phyloP scores from a whole-genome alignment of 805 yeast species.

The Cyberlindnera euphorbiiphila region DNA sequence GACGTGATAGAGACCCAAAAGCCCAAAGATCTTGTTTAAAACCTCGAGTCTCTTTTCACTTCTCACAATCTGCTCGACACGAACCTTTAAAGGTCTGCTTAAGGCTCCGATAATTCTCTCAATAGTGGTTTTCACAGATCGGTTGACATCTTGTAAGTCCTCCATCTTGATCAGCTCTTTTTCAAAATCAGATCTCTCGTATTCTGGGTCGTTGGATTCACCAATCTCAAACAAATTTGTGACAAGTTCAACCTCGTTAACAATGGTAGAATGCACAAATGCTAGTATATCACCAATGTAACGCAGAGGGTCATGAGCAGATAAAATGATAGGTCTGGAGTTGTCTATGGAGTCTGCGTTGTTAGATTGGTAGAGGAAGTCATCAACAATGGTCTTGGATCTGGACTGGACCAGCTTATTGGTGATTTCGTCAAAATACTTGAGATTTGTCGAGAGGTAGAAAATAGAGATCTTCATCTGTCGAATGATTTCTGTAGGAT shows the following conservation, averaged over 20 bases:
- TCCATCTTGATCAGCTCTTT: constrained; percentile 23
- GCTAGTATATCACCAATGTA: constrained; percentile 87
- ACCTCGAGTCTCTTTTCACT: constrained; percentile 56
- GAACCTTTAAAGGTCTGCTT: constrained; percentile 55
- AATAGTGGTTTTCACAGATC: constrained; percentile 33
- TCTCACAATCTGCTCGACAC: constrained; percentile 65
- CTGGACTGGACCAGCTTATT: constrained; percentile 65
- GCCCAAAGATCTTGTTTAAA: constrained; percentile 55
- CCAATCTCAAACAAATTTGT: constrained; percentile 52
- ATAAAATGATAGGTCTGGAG: constrained; percentile 51
- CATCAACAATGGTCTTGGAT: constrained; percentile 58
- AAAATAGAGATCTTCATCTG: constrained; percentile 32
- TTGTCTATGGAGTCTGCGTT: constrained; percentile 24
- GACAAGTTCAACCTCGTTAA: constrained; percentile 80
- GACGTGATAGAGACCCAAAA: constrained; percentile 62
- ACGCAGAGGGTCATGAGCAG: constrained; percentile 76
- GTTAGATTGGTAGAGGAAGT: constrained; percentile 57
- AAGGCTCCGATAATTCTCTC: constrained; percentile 50
- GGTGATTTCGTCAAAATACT: constrained; percentile 55
- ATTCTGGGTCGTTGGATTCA: constrained; percentile 12
- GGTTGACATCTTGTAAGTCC: constrained; percentile 17
- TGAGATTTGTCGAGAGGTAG: constrained; percentile 39
- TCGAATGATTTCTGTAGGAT: constrained; percentile 16
- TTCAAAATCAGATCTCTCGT: constrained; percentile 31
- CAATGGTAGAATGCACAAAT: constrained; percentile 78